A percentile compares a stretch with the other conserved stretches of the same genome.
Conservation (phyloP, 2,329 filamentous ascomycete species). For the Penicillium sp. region DNA sequence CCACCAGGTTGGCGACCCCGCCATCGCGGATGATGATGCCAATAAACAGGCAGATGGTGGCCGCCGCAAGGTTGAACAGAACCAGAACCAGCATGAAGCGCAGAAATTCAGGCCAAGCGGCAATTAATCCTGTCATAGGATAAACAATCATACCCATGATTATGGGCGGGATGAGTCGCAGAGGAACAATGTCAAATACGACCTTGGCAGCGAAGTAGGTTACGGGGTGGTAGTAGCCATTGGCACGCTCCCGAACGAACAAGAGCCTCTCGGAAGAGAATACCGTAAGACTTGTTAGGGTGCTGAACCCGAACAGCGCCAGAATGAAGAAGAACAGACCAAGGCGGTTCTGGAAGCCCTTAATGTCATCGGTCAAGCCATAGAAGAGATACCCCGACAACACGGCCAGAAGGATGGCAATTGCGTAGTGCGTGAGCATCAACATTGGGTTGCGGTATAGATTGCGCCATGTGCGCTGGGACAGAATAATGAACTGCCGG, state of each 20-base stretch:
- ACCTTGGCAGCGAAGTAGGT: conserved; percentile 96
- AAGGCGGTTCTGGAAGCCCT: conserved; percentile 95
- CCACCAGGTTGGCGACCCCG: conserved; percentile 89
- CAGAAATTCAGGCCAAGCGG: conserved; percentile 81
- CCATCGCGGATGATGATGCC: conserved; percentile 92
- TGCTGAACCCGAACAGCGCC: conserved; percentile 95
- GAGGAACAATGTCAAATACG: conserved; percentile 94
- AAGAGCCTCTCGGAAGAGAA: conserved; percentile 89
- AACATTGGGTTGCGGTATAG: conserved; percentile 96
- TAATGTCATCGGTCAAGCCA: conserved; percentile 91
- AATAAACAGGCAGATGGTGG: conserved; percentile 92
- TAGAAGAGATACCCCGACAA: conserved; percentile 97
- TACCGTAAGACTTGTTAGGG: conserved; percentile 88
- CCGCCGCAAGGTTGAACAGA: conserved; percentile 92
- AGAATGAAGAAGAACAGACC: conserved; percentile 98
- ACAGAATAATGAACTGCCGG: conserved; percentile 87
- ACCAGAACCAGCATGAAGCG: conserved; percentile 91
- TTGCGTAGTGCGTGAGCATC: conserved; percentile 98
- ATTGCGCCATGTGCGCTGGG: conserved; percentile 92
- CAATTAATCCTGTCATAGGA: conserved; percentile 92
- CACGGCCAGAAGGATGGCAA: conserved; percentile 90
- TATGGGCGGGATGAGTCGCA: conserved; percentile 91
- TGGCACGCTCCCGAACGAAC: conserved; percentile 91
- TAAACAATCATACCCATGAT: conserved; percentile 96
- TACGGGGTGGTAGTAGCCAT: conserved; percentile 92